These are phyloP conservation scores for Talaromyces nanjingensis DNA, from an alignment of 495 filamentous ascomycete species.

Conservation along the genomic window DNA sequence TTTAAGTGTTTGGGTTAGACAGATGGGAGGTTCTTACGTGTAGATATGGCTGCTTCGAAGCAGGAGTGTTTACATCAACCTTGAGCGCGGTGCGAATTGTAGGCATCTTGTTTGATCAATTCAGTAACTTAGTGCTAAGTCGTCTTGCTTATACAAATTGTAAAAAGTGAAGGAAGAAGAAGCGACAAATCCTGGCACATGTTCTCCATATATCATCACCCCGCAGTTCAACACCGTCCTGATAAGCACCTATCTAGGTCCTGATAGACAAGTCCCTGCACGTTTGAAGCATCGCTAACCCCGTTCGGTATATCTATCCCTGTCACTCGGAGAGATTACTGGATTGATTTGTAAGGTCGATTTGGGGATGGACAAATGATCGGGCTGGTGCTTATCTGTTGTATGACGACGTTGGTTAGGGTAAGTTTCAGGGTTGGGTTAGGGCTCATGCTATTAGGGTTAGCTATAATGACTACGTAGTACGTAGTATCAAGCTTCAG, in stretches of 20 bases:
- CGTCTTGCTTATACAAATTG: background rate
- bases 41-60: constrained; percentile 62
- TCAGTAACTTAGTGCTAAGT: background rate
- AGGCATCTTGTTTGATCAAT: background rate
- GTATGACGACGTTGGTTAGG: background rate
- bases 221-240: background rate
- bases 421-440: background rate
- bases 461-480: background rate
- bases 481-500: background rate
- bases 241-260: too few relatives aligned
- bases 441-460: background rate
- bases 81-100: constrained; percentile 65
- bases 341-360: background rate
- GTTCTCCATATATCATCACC: background rate
- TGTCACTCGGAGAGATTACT: background rate
- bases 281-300: background rate
- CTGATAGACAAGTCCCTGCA: background rate
- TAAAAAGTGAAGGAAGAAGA: background rate
- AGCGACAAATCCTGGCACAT: background rate
- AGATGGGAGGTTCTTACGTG: constrained; percentile 52
- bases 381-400: background rate
- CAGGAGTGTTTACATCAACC: constrained; percentile 73
- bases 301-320: background rate
- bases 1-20: background rate
- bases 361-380: background rate